A percentile compares a stretch with the other conserved stretches of the same genome.
These are phyloP conservation scores for Mycena venus DNA, from an alignment of 768 basidiomycete species.

Conservation along the genomic window DNA sequence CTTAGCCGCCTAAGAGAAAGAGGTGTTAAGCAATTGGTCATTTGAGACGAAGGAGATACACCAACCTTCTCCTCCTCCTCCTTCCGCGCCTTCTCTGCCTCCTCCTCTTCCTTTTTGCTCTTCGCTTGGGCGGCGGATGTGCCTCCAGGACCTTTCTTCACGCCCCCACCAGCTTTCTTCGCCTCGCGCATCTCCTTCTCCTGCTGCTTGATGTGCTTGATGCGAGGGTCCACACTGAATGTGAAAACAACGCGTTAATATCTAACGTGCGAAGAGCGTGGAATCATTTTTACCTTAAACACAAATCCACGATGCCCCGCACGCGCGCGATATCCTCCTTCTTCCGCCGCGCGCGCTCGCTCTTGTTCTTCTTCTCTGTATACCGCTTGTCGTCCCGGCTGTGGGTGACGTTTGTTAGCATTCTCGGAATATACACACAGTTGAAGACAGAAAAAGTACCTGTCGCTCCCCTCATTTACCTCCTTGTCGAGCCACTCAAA, in stretches of 20 bases:
- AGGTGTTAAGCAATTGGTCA: background rate
- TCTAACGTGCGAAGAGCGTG: no score
- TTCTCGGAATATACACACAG: background rate
- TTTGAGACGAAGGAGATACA: background rate
- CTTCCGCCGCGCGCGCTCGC: slow-evolving; percentile 95
- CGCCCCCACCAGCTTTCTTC: slow-evolving; percentile 73
- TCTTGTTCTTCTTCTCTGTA: slow-evolving; percentile 99
- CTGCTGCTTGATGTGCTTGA: slow-evolving; percentile 96
- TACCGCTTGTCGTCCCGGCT: slow-evolving; percentile 99
- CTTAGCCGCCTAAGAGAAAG: slow-evolving; percentile 44
- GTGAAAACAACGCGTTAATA: background rate
- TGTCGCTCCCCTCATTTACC: slow-evolving; percentile 97
- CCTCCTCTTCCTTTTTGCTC: slow-evolving; percentile 82
- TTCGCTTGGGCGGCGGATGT: slow-evolving; percentile 75
- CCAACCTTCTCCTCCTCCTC: slow-evolving; percentile 88
- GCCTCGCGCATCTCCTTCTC: slow-evolving; percentile 95
- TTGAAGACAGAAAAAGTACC: slow-evolving; percentile 58
- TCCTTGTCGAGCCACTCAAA: slow-evolving; percentile 99
- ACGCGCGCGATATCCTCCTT: slow-evolving; percentile 97
- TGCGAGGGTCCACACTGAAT: slow-evolving; percentile 86
- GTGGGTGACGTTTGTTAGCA: background rate
- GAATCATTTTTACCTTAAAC: slow-evolving; percentile 70
- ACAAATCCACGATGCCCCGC: slow-evolving; percentile 87
- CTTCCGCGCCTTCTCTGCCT: slow-evolving; percentile 78
- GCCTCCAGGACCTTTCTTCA: slow-evolving; percentile 55